These are phyloP conservation scores for Phellopilus nigrolimitatus DNA, from an alignment of 1,284 basidiomycete species.

Conservation along the genomic window DNA sequence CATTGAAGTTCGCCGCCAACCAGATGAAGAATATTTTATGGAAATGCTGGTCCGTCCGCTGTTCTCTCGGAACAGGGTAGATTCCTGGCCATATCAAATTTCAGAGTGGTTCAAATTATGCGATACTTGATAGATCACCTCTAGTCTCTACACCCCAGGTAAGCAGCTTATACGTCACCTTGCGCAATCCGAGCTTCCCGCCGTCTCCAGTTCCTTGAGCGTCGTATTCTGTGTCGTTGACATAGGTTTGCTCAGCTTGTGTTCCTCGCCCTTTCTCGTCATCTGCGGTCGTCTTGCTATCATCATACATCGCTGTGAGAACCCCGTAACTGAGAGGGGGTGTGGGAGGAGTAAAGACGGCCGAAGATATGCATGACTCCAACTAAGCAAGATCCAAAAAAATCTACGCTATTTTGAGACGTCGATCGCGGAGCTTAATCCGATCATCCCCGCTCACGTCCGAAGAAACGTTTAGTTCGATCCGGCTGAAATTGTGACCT, in stretches of 20 bases:
- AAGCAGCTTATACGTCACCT: conserved; percentile 9
- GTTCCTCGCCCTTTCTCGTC: background rate
- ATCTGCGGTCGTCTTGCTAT: background rate
- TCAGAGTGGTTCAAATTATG: background rate
- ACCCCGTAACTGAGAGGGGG: background rate
- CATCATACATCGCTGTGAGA: background rate
- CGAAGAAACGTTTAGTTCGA: no score
- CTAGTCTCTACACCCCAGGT: conserved; percentile 19
- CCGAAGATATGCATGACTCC: no score
- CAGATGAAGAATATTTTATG: conserved; percentile 74
- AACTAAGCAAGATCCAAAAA: no score
- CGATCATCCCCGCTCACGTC: no score
- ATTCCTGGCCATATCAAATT: conserved; percentile 36
- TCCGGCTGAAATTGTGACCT: no score
- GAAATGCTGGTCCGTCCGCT: conserved; percentile 59
- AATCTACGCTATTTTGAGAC: no score
- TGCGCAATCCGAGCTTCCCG: conserved; percentile 11
- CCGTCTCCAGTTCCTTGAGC: background rate
- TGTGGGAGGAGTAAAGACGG: background rate
- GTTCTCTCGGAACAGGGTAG: conserved; percentile 41
- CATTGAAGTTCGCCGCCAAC: conserved; percentile 70
- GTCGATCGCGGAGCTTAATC: no score
- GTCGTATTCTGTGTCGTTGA: conserved; percentile 5
- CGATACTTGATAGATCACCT: conserved; percentile 3
- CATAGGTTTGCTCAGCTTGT: background rate